Conservation (phyloP, 495 filamentous ascomycete genomes). For the Trichoderma parareesei region DNA sequence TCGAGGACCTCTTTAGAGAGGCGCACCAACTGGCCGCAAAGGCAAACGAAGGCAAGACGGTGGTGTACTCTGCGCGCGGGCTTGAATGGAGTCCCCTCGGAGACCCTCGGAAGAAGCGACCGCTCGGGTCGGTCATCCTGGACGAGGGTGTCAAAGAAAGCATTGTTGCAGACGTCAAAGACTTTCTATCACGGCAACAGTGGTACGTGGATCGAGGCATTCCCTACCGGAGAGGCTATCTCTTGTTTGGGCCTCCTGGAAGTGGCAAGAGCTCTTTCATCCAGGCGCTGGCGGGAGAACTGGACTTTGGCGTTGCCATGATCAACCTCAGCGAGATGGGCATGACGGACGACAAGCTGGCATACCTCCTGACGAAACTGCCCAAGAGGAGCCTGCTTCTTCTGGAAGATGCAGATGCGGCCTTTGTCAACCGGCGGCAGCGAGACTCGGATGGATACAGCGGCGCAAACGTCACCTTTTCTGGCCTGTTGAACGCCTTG, state of each 20-base stretch:
- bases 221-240: conserved; percentile 87
- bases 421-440: conserved; percentile 74
- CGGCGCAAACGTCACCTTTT: conserved; percentile 90
- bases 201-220: conserved; percentile 97
- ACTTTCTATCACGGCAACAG: conserved; percentile 66
- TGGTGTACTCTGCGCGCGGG: conserved; percentile 79
- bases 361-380: conserved; percentile 78
- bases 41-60: conserved; percentile 85
- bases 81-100: conserved; percentile 80
- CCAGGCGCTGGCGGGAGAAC: conserved; percentile 81
- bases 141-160: conserved; percentile 77
- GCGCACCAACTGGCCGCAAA: conserved; percentile 68
- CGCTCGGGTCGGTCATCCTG: conserved; percentile 79
- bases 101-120: conserved; percentile 76
- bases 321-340: conserved; percentile 90
- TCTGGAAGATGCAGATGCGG: conserved; percentile 91
- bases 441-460: conserved; percentile 76
- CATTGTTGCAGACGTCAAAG: conserved; percentile 76
- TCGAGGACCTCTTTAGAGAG: conserved; percentile 77
- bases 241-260: conserved; percentile 89
- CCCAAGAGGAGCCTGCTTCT: conserved; percentile 79
- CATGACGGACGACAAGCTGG: conserved; percentile 85
- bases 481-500: conserved; percentile 84
- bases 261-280: conserved; percentile 96
- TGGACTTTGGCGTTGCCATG: conserved; percentile 92